Evolutionary conservation across 148 eudicot species (phyloP), one percentile per base, ranked within the genome.

Genomic region (Arbutus unedo): DNA sequence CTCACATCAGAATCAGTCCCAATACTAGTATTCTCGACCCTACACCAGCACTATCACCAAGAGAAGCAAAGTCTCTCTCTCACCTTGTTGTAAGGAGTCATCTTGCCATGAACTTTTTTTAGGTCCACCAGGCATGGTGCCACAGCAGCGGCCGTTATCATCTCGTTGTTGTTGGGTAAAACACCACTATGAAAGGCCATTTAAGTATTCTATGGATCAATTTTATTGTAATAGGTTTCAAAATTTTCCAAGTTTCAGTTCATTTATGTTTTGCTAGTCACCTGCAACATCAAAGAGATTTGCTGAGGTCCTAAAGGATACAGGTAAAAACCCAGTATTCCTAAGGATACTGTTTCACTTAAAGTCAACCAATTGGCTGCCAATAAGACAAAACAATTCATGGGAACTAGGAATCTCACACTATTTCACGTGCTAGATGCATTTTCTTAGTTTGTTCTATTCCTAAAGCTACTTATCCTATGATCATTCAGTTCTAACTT

Each of bases 341-440:
- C 75, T 21, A 9, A 53, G 11, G 56, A 23, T 21, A n/a, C 68
- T 2, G 21, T 64, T 64, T 10, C 70, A 9, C 41, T 64, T 62
- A 8, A 8, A 23, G 70, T 64, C 38, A 64, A 23, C 8, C 70
- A 64, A 64, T 70, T 70, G 74, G 74, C 74, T 70, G 47, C 74
- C 48, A 70, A 43, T 45, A 41, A 70, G 38, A 70, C 74, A 31
- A 14, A 68, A 70, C 2, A 70, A 14, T 9, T 7, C 70, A 68
- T 5, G 31, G 4, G 47, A 68, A 68, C 74, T 41, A 38, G 19
- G 74, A 68, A 68, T 31, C 38, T 1, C 38, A 31, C 38, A 31
- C 38, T 31, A 31, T 31, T 31, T 31, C 38, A 31, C 38, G 38
- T 31, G 38, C 1, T 0, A 31, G 38, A 31, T 31, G 38, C 38